Percentiles rank a stretch among this genome's conserved stretches.
phyloP scores from a whole-genome alignment of 768 basidiomycete genomes.

The Boletus huronensis region DNA sequence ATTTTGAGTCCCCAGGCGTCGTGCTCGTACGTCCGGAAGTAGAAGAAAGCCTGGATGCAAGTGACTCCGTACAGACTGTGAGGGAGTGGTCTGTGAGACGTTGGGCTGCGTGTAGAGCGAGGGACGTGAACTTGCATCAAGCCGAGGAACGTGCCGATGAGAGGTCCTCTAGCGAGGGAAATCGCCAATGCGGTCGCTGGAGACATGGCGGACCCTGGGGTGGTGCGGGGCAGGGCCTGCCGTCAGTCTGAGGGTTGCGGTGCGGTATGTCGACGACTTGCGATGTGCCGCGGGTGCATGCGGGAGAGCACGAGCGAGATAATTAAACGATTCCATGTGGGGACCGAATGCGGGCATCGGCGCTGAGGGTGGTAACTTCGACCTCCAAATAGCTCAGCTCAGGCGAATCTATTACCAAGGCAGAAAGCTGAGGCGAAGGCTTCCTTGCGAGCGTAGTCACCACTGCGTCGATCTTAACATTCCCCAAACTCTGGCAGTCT shows the following conservation, averaged over 20 bases:
- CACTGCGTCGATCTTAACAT: no score
- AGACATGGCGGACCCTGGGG: conserved; percentile 7
- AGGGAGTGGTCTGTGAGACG: conserved; percentile 3
- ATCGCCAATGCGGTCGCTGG: background rate
- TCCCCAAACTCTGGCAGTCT: no score
- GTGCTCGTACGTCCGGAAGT: conserved; percentile 23
- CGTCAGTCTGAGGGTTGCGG: background rate
- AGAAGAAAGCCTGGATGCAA: conserved; percentile 28
- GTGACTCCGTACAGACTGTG: conserved; percentile 28
- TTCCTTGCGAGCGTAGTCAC: no score
- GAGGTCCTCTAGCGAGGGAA: conserved; percentile 24
- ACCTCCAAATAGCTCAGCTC: no score
- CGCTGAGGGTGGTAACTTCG: no score
- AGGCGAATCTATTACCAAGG: background rate
- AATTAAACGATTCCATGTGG: no score
- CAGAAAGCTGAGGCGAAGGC: background rate
- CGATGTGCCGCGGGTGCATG: background rate
- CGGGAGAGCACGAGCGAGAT: background rate
- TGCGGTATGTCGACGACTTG: no score
- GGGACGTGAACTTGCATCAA: conserved; percentile 12
- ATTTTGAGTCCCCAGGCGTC: conserved; percentile 19
- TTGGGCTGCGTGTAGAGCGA: background rate
- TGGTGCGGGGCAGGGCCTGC: background rate
- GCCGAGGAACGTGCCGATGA: conserved; percentile 26
- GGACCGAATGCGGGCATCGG: no score